Percentiles rank a stretch among this genome's conserved stretches.
Conservation (phyloP, 1,284 basidiomycete genomes). For the Ganoderma meredithae region DNA sequence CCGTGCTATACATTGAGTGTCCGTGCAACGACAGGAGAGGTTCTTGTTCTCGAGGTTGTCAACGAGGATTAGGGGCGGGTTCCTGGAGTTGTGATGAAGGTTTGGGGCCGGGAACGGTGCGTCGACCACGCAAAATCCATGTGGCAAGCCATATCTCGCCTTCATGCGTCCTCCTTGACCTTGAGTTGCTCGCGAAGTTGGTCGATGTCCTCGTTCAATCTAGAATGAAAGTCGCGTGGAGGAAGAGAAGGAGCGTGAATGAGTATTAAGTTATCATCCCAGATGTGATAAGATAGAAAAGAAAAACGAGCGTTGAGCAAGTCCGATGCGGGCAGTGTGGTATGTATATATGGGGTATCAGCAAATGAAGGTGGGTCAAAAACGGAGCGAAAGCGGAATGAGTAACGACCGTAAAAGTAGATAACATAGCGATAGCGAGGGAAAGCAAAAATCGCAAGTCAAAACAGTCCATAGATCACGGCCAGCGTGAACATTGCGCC, state of each 20-base stretch:
- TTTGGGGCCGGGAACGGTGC: constrained; percentile 23
- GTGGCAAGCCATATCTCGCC: constrained; percentile 26
- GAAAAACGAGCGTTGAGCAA: constrained; percentile 13
- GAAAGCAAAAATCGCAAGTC: constrained; percentile 35
- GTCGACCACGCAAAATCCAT: constrained; percentile 30
- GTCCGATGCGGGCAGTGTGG: constrained; percentile 1
- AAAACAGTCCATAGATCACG: constrained; percentile 62
- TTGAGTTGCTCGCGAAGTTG: constrained; percentile 51
- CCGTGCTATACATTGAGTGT: constrained; percentile 26
- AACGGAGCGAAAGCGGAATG: constrained; percentile 19
- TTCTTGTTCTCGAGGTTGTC: constrained; percentile 10
- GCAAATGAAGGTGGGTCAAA: not conserved
- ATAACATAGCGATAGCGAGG: not conserved
- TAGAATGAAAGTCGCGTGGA: constrained; percentile 47
- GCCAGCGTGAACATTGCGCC: constrained; percentile 61
- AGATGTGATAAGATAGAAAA: constrained; percentile 21
- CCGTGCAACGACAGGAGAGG: constrained; percentile 15
- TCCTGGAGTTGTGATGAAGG: constrained; percentile 27
- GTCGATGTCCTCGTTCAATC: constrained; percentile 73
- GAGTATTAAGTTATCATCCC: constrained; percentile 54
- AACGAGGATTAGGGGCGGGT: constrained; percentile 25
- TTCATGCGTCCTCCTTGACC: constrained; percentile 38
- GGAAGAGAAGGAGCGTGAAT: constrained; percentile 44
- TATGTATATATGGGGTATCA: constrained; percentile 16
- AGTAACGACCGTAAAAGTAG: constrained; percentile 14